Percentiles rank a stretch among this genome's conserved stretches.
Evolutionary conservation across 805 yeast genomes (phyloP).

Genomic region (Henningerozyma blattae): DNA sequence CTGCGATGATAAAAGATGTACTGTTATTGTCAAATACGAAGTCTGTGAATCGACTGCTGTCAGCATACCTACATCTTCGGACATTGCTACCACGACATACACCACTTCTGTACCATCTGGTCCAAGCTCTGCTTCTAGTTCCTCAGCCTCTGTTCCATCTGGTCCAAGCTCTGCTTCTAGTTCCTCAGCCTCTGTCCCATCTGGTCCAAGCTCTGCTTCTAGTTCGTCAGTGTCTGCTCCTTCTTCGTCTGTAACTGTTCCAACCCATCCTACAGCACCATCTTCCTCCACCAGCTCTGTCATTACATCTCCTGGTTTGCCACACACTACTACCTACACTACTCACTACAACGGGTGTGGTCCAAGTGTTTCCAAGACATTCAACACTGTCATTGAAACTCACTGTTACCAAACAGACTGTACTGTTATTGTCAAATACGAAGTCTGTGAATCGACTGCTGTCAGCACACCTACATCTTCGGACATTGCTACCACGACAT

Average conservation of each 20-base stretch:
- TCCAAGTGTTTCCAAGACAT: too few species aligned
- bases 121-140: background rate
- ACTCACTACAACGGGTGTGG: too few species aligned
- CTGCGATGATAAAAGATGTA: background rate
- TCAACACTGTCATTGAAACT: background rate
- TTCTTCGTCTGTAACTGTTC: background rate
- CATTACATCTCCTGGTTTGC: background rate
- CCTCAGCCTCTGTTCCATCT: background rate
- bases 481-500: too few species aligned
- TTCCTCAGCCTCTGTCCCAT: background rate
- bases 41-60: background rate
- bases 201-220: background rate
- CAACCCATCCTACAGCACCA: background rate
- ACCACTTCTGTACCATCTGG: background rate
- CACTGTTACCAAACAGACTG: background rate
- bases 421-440: background rate
- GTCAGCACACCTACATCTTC: background rate
- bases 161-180: background rate
- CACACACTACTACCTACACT: too few species aligned
- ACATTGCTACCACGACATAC: background rate
- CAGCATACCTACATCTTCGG: background rate
- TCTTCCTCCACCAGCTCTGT: background rate
- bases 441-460: background rate
- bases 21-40: background rate
- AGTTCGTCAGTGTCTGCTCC: background rate